Base-by-base conservation (phyloP, 208 protist genomes). In the Porcisia deanei region DNA sequence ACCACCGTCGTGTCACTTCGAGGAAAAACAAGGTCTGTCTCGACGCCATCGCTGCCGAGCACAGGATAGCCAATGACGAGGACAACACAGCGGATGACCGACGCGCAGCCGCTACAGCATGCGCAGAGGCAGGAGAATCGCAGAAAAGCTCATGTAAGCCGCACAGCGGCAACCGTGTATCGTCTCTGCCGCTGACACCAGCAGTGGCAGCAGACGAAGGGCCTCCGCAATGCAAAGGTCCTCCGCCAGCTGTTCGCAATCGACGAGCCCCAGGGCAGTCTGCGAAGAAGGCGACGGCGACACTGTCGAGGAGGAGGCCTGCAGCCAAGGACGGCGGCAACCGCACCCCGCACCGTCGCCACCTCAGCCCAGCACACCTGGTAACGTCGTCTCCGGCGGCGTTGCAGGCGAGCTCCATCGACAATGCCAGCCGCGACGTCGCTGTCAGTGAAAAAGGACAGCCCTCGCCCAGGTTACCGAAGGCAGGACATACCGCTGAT, bases 361-460 rank as follows among this genome's bases (percentile, higher is more conserved):
- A 34, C 61, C 61, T 66, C 20, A 66, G 61, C 3, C 61, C 61
- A 66, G 61, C 61, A 25, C 61, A 66, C 61, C 61, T 34, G 10
- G 39, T 66, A 6, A 18, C 39, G 61, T 66, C 61, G 20, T 66
- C 61, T 37, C 61, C 61, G 39, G 61, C 61, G 61, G 61, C n/a
- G 61, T 66, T 34, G 39, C 61, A 22, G 25, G 61, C 12, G 7
- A 55, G 65, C 65, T 70, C 65, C 25, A 55, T 55, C 65, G 37
- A 55, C 45, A 43, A 70, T 55, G 45, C 47, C 43, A 39, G n/a
- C 22, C 22, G 43, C 43, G 43, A 34, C 43, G 22, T 22, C 63
- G 63, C 43, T 52, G n/a, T 20, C 12, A 22, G 10, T 43, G 16
- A 64, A 43, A 9, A 43, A 8, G 18, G 14, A 25, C 59, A 64